Percentiles rank a stretch among this genome's conserved stretches.
These are phyloP conservation scores for Talaromyces liani DNA, from an alignment of 495 filamentous ascomycete species.

Conservation along the genomic window DNA sequence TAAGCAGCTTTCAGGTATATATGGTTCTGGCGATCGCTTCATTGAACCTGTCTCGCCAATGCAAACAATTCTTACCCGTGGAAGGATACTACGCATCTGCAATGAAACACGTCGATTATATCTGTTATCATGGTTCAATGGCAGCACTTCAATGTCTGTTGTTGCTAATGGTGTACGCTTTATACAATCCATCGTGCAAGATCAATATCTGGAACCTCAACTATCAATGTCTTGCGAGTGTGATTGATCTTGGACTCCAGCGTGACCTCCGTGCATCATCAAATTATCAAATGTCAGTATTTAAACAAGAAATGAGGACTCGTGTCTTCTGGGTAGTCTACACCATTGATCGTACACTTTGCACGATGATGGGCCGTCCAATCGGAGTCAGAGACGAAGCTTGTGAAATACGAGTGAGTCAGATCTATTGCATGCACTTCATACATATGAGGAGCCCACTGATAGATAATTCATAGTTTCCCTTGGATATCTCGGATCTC, in stretches of 20 bases:
- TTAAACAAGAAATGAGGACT: slow-evolving; percentile 42
- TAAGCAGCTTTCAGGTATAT: slow-evolving; percentile 31
- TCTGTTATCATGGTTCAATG: slow-evolving; percentile 30
- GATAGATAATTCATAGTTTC: slow-evolving; percentile 15
- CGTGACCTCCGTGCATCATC: slow-evolving; percentile 29
- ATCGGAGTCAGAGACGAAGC: slow-evolving; percentile 43
- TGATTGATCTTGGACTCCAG: slow-evolving; percentile 40
- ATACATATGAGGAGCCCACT: too few relatives aligned
- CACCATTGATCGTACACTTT: slow-evolving; percentile 36
- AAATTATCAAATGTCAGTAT: slow-evolving; percentile 25
- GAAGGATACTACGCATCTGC: slow-evolving; percentile 40
- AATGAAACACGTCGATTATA: slow-evolving; percentile 28
- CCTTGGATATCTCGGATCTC: slow-evolving; percentile 24
- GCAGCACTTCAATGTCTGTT: slow-evolving; percentile 34
- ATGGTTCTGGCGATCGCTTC: slow-evolving; percentile 41
- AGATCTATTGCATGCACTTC: not conserved
- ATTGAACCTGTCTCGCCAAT: slow-evolving; percentile 31
- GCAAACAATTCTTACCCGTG: slow-evolving; percentile 31
- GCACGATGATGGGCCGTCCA: slow-evolving; percentile 42
- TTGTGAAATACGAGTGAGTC: slow-evolving; percentile 37
- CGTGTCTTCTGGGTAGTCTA: slow-evolving; percentile 43
- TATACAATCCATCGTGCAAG: slow-evolving; percentile 36
- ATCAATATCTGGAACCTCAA: slow-evolving; percentile 43
- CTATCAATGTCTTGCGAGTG: slow-evolving; percentile 38
- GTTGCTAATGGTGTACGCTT: slow-evolving; percentile 38